Conservation (phyloP, 2,329 filamentous ascomycete species). For the Aspergillus vadensis region DNA sequence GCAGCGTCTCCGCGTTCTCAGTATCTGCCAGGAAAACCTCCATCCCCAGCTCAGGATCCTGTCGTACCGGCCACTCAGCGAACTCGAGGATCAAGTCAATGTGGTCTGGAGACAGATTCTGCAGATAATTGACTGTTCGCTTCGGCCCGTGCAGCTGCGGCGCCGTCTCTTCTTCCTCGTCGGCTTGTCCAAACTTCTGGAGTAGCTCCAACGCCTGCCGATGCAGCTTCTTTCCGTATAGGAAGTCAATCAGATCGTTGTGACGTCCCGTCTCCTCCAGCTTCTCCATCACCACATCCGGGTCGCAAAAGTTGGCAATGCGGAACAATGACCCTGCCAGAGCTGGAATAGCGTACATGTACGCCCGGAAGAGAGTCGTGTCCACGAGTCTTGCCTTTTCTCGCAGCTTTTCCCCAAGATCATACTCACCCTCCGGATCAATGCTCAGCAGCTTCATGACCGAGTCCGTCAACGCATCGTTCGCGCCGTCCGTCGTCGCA, state of each 20-base stretch:
- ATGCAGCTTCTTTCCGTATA: conserved; percentile 93
- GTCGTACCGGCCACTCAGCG: conserved; percentile 79
- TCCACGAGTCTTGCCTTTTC: conserved; percentile 83
- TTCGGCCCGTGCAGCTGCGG: conserved; percentile 74
- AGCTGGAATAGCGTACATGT: conserved; percentile 87
- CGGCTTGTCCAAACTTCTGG: conserved; percentile 71
- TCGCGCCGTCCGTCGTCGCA: conserved; percentile 32
- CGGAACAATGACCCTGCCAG: conserved; percentile 89
- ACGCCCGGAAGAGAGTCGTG: conserved; percentile 88
- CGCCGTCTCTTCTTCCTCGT: conserved; percentile 40
- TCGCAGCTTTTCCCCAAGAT: conserved; percentile 71
- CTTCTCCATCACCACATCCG: conserved; percentile 90
- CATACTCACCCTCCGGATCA: conserved; percentile 54
- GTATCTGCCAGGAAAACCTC: conserved; percentile 91
- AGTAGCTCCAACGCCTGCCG: conserved; percentile 81
- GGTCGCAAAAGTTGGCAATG: conserved; percentile 95
- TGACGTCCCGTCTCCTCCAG: conserved; percentile 85
- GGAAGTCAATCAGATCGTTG: conserved; percentile 94
- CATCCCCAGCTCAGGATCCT: conserved; percentile 76
- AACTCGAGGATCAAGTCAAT: conserved; percentile 92
- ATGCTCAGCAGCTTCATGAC: conserved; percentile 51
- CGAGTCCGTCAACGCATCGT: conserved; percentile 45
- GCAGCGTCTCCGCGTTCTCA: conserved; percentile 89
- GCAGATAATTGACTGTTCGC: conserved; percentile 85
- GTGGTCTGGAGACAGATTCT: conserved; percentile 80